A percentile compares a stretch with the other conserved stretches of the same genome.
Conservation (phyloP, 805 yeast species). For the Candida argentea region DNA sequence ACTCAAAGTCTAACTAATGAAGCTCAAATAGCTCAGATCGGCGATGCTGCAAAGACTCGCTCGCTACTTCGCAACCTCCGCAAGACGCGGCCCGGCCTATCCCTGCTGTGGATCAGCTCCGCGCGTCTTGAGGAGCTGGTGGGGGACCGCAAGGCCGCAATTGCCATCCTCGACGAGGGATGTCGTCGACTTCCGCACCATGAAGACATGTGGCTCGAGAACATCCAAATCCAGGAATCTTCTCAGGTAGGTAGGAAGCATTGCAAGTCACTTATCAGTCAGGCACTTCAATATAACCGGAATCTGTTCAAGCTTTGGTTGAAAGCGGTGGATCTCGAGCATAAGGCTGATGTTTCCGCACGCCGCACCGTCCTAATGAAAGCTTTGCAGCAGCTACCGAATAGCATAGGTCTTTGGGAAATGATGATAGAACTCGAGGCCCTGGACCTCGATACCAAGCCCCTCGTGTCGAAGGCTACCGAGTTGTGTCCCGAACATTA, state of each 20-base stretch:
- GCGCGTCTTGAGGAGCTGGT: slow-evolving; percentile 70
- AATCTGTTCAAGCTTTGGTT: slow-evolving; percentile 62
- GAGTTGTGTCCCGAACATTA: slow-evolving; percentile 58
- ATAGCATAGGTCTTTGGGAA: slow-evolving; percentile 56
- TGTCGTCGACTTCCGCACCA: slow-evolving; percentile 54
- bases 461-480: slow-evolving; percentile 54
- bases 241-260: slow-evolving; percentile 29
- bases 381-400: slow-evolving; percentile 60
- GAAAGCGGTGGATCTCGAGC: slow-evolving; percentile 57
- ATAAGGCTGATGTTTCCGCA: slow-evolving; percentile 32
- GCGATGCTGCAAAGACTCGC: slow-evolving; percentile 52
- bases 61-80: slow-evolving; percentile 57
- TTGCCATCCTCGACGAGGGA: slow-evolving; percentile 58
- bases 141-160: slow-evolving; percentile 46
- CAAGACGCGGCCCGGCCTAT: slow-evolving; percentile 58
- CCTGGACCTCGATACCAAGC: slow-evolving; percentile 35
- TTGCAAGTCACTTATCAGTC: slow-evolving; percentile 51
- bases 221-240: slow-evolving; percentile 47
- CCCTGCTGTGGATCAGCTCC: slow-evolving; percentile 80
- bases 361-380: slow-evolving; percentile 54
- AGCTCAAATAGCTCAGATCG: slow-evolving; percentile 27
- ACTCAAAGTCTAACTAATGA: slow-evolving; percentile 1
- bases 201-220: slow-evolving; percentile 79
- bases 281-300: slow-evolving; percentile 51
- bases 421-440: slow-evolving; percentile 51